A percentile compares a stretch with the other conserved stretches of the same genome.
phyloP scores from a whole-genome alignment of 208 protist genomes.

The Leptomonas pyrrhocoris region DNA sequence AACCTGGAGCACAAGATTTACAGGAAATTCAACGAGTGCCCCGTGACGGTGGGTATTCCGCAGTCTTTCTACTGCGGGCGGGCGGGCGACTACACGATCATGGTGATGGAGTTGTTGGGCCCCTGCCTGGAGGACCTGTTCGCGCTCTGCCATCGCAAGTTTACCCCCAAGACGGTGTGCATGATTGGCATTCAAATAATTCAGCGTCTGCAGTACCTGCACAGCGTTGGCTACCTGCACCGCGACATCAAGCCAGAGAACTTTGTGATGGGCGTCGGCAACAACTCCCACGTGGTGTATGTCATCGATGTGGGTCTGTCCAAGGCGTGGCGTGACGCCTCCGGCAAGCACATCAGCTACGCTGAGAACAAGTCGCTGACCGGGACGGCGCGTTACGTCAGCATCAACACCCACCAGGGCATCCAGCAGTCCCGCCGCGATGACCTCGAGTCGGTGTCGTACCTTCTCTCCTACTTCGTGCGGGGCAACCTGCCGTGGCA shows the following conservation, averaged over 20 bases:
- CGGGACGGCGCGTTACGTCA: conserved; percentile 85
- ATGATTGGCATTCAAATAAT: conserved; percentile 96
- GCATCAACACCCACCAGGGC: conserved; percentile 98
- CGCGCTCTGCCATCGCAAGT: conserved; percentile 86
- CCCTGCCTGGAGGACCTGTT: conserved; percentile 99
- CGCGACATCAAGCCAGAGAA: conserved; percentile 93
- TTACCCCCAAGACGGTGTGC: conserved; percentile 94
- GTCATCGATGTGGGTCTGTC: conserved; percentile 85
- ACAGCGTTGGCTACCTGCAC: conserved; percentile 86
- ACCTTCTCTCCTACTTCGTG: conserved; percentile 99
- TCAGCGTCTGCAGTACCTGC: conserved; percentile 93
- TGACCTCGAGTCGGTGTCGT: conserved; percentile 84
- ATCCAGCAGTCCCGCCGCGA: conserved; percentile 92
- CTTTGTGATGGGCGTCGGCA: conserved; percentile 82
- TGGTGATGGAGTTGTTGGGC: conserved; percentile 99
- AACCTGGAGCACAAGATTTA: conserved; percentile 83
- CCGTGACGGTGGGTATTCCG: conserved; percentile 93
- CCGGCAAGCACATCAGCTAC: conserved; percentile 80
- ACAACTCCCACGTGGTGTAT: conserved; percentile 68
- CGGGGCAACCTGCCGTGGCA: conserved; percentile 97
- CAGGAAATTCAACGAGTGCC: conserved; percentile 64
- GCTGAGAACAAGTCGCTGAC: conserved; percentile 67
- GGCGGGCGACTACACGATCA: conserved; percentile 97
- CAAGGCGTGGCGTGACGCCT: conserved; percentile 72
- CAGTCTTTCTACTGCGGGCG: conserved; percentile 94